phyloP scores from a whole-genome alignment of 108 stramenopile species.

The Asterionellopsis glacialis region DNA sequence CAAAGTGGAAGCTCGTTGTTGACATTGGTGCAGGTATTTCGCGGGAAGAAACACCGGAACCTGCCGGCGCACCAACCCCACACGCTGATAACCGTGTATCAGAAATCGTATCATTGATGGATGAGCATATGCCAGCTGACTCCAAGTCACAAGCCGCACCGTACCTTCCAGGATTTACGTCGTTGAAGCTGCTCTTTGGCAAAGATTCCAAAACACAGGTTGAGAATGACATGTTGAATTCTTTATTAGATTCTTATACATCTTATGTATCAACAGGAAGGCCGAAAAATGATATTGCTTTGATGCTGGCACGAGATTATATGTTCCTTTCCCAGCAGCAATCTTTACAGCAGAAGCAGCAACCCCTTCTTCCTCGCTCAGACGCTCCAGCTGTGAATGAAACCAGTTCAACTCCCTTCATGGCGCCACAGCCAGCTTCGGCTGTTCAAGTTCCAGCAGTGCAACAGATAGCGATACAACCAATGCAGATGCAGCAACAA shows the following conservation, averaged over 20 bases:
- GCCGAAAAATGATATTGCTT: constrained; percentile 62
- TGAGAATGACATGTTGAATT: constrained; percentile 67
- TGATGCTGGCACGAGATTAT: constrained; percentile 84
- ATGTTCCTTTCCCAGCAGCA: constrained; percentile 51
- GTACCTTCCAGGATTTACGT: constrained; percentile 80
- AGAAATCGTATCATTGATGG: constrained; percentile 75
- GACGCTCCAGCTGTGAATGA: no score
- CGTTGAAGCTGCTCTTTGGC: constrained; percentile 62
- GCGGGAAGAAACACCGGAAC: neutral
- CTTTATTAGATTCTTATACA: constrained; percentile 75
- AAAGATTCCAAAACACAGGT: constrained; percentile 42
- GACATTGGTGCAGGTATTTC: constrained; percentile 51
- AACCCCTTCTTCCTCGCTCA: no score
- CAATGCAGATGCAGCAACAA: no score
- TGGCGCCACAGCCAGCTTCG: no score
- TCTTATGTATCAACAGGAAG: constrained; percentile 69
- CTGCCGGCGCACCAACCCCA: no score
- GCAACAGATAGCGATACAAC: no score
- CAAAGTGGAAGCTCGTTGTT: constrained; percentile 87
- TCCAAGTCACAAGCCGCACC: constrained; percentile 56
- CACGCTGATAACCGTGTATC: constrained; percentile 51
- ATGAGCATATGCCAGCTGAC: constrained; percentile 83
- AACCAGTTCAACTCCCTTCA: no score
- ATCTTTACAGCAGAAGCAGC: constrained; percentile 9
- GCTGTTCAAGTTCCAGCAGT: no score